These are phyloP conservation scores for Fraxinus greggii DNA, from an alignment of 305 asterid genomes.

Conservation along the genomic window DNA sequence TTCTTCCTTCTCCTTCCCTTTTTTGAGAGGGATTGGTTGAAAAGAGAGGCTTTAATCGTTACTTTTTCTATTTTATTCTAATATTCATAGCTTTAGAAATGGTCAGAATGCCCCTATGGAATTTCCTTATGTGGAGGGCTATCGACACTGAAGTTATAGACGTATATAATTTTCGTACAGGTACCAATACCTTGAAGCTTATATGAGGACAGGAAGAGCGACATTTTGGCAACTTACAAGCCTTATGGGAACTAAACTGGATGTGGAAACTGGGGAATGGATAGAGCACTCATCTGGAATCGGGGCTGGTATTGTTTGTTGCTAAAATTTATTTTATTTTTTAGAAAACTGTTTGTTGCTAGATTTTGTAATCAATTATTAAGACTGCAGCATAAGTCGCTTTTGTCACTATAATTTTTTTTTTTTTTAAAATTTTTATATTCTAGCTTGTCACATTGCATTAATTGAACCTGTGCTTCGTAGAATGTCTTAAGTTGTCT, in stretches of 20 bases:
- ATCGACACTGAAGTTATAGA: not conserved
- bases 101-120: not conserved
- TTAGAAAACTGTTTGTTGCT: not conserved
- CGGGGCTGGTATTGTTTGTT: conserved; percentile 71
- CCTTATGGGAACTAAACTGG: conserved; percentile 90
- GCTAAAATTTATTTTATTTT: not conserved
- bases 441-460: not conserved
- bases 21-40: not conserved
- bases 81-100: conserved; percentile 2
- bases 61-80: not conserved
- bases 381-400: not conserved
- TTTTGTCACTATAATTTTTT: not conserved
- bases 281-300: conserved; percentile 88
- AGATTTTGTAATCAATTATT: conserved; percentile 1
- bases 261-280: conserved; percentile 86
- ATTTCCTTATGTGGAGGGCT: not conserved
- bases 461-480: not conserved
- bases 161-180: conserved; percentile 34
- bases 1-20: not conserved
- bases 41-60: not conserved
- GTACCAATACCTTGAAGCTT: conserved; percentile 99
- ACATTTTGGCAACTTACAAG: conserved; percentile 99
- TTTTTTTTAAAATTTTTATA: not conserved
- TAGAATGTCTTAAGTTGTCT: conserved; percentile 15
- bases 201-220: conserved; percentile 94